phyloP scores from a whole-genome alignment of 2,329 filamentous ascomycete genomes.

The Achaetomium macrosporum region DNA sequence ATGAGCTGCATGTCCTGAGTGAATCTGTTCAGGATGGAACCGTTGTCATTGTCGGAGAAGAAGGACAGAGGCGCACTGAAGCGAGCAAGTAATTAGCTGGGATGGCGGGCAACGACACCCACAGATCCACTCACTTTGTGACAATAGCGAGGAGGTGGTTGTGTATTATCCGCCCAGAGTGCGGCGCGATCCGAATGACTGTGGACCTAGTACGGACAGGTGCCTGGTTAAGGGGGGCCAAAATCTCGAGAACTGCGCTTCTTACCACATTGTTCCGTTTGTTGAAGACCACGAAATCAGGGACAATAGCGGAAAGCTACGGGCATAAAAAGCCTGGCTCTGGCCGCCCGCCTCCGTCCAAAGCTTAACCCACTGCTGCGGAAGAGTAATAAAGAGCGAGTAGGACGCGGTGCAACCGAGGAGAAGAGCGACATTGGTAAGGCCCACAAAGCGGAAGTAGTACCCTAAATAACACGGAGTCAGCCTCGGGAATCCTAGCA shows the following conservation, averaged over 20 bases:
- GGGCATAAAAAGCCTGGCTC: conserved; percentile 28
- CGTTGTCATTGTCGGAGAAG: conserved; percentile 36
- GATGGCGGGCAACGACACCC: too few species aligned
- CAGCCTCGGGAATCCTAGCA: not conserved
- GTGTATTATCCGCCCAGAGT: conserved; percentile 33
- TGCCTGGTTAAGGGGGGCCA: too few species aligned
- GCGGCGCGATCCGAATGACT: conserved; percentile 31
- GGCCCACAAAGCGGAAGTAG: conserved; percentile 28
- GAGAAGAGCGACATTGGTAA: conserved; percentile 27
- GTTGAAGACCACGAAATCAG: conserved; percentile 34
- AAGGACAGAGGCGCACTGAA: conserved; percentile 35
- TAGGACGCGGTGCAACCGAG: conserved; percentile 24
- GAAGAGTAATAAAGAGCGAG: conserved; percentile 33
- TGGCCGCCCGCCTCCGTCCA: conserved; percentile 31
- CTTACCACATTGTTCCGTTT: conserved; percentile 32
- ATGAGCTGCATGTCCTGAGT: conserved; percentile 40
- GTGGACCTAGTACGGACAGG: conserved; percentile 31
- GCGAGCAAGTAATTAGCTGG: not conserved
- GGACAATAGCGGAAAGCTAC: conserved; percentile 32
- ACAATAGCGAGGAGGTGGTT: conserved; percentile 29
- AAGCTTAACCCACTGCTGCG: conserved; percentile 35
- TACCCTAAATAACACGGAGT: conserved; percentile 22
- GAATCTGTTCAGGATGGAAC: conserved; percentile 32
- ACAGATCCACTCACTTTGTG: conserved; percentile 22
- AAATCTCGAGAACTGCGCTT: too few species aligned